Evolutionary conservation across 1,284 basidiomycete genomes (phyloP).

Genomic region (Pholiota adiposa): DNA sequence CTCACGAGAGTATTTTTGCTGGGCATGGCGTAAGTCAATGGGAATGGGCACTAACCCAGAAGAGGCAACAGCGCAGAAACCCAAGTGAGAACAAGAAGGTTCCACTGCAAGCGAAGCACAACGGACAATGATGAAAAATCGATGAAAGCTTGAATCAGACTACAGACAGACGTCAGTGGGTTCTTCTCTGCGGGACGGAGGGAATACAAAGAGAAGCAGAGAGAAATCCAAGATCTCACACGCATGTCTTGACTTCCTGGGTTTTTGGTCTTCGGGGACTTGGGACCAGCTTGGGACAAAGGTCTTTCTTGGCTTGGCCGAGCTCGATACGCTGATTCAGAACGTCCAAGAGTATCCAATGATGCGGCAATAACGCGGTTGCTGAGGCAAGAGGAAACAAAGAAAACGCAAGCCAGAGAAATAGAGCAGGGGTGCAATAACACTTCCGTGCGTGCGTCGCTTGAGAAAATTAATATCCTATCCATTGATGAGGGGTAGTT

Average conservation of each 20-base stretch:
- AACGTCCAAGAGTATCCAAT: not conserved
- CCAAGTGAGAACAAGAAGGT: not conserved
- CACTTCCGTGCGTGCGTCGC: not conserved
- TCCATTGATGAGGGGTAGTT: not conserved
- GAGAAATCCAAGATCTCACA: not conserved
- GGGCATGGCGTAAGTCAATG: not conserved
- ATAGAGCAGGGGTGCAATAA: not conserved
- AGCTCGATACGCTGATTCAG: not conserved
- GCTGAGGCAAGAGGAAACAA: not conserved
- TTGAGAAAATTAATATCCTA: not conserved
- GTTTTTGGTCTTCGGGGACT: not conserved
- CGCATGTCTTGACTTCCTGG: not conserved
- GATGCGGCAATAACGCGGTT: not conserved
- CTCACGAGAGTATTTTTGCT: not conserved
- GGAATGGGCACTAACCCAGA: no score
- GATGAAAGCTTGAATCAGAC: not conserved
- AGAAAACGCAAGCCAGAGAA: not conserved
- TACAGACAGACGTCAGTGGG: not conserved
- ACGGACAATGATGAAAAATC: not conserved
- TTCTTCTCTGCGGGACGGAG: not conserved
- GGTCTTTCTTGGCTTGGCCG: not conserved
- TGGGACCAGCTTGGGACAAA: not conserved
- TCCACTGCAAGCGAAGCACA: not conserved
- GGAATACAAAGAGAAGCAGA: not conserved
- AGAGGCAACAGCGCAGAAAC: no score